These are phyloP conservation scores for Malassezia japonica DNA, from an alignment of 1,284 basidiomycete genomes.

Conservation along the genomic window DNA sequence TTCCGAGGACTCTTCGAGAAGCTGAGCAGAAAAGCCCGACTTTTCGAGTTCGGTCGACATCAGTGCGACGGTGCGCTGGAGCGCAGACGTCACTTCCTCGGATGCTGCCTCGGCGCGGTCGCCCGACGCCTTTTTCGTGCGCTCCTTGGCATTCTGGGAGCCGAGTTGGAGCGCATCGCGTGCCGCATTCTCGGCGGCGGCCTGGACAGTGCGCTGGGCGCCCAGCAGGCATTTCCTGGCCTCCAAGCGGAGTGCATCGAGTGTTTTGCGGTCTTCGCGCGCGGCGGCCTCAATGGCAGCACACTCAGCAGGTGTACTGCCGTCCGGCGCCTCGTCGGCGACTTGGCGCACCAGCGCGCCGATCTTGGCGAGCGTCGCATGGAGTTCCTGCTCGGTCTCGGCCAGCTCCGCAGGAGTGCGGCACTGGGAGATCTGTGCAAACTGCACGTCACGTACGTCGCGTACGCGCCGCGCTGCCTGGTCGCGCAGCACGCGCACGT, in stretches of 20 bases:
- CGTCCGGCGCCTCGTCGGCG: conserved; percentile 27
- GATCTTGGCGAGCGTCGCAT: conserved; percentile 24
- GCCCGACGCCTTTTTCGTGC: neutral
- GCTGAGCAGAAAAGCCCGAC: conserved; percentile 38
- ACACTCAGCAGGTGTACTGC: conserved; percentile 20
- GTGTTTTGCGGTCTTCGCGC: conserved; percentile 12
- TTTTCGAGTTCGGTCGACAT: conserved; percentile 44
- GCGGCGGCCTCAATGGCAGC: conserved; percentile 11
- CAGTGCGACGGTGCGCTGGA: conserved; percentile 37
- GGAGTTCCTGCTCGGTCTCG: conserved; percentile 26
- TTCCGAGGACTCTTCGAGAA: conserved; percentile 41
- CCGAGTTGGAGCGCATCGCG: conserved; percentile 5
- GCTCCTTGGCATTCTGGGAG: neutral
- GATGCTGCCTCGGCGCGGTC: conserved; percentile 40
- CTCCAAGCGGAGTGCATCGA: conserved; percentile 9
- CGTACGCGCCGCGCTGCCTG: conserved; percentile 21
- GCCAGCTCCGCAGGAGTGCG: conserved; percentile 16
- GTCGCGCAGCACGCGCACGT: conserved; percentile 18
- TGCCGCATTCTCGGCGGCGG: conserved; percentile 4
- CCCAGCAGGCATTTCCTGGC: conserved; percentile 9
- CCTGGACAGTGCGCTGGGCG: conserved; percentile 10
- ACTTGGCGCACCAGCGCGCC: conserved; percentile 24
- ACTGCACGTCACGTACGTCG: conserved; percentile 25
- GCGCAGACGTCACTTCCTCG: conserved; percentile 36
- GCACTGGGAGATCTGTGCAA: conserved; percentile 22